A percentile compares a stretch with the other conserved stretches of the same genome.
These are phyloP conservation scores for Amylostereum areolatum DNA, from an alignment of 1,284 basidiomycete species.

Conservation along the genomic window DNA sequence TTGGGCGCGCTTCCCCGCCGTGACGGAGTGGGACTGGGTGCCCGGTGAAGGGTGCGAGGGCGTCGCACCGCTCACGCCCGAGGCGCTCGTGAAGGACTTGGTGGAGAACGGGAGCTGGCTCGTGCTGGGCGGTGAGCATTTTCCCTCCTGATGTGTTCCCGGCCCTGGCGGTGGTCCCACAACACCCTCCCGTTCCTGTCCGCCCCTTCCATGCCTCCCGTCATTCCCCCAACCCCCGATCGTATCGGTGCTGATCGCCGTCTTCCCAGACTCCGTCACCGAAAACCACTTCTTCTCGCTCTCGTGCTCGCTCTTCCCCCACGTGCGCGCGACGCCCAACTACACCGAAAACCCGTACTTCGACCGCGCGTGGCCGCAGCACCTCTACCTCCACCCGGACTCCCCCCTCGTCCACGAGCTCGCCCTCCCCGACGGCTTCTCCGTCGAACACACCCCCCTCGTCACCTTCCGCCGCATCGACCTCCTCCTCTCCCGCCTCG, in stretches of 20 bases:
- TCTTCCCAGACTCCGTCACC: conserved; percentile 49
- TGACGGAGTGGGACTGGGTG: conserved; percentile 45
- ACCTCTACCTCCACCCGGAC: conserved; percentile 49
- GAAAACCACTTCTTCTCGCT: conserved; percentile 70
- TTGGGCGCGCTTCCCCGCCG: conserved; percentile 46
- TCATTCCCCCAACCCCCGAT: too few species aligned
- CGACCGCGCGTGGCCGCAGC: conserved; percentile 59
- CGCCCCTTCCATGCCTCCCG: too few species aligned
- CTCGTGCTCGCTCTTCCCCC: conserved; percentile 57
- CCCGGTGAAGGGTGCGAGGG: conserved; percentile 35
- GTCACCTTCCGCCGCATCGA: conserved; percentile 61
- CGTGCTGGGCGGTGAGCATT: conserved; percentile 49
- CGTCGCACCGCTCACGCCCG: conserved; percentile 32
- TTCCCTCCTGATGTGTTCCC: background rate
- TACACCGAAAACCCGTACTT: conserved; percentile 47
- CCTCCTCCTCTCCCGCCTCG: conserved; percentile 43
- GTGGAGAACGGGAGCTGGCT: conserved; percentile 69
- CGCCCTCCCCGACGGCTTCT: conserved; percentile 43
- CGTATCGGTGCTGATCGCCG: too few species aligned
- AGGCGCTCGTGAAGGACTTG: conserved; percentile 42
- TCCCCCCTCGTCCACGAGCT: conserved; percentile 42
- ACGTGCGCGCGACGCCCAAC: conserved; percentile 57
- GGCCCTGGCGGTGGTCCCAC: too few species aligned
- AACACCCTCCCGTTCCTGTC: too few species aligned
- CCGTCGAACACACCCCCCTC: conserved; percentile 50